Base-by-base conservation (phyloP, 352 stramenopile genomes). In the Phytopythium oedochilum region DNA sequence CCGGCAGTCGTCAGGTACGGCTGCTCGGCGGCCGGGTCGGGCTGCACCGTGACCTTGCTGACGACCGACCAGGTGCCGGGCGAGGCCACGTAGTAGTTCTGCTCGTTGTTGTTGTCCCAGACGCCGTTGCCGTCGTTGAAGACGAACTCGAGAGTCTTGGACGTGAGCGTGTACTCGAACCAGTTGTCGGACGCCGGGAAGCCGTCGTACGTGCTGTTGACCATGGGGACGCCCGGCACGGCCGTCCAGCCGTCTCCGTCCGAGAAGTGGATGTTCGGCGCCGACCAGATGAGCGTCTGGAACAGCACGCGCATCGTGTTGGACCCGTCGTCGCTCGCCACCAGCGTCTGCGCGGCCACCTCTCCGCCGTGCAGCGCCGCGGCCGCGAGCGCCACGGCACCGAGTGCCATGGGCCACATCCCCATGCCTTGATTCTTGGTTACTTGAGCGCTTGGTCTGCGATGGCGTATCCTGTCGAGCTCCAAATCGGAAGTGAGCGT, bases 81-180 rank as follows among this genome's bases (percentile, higher is more conserved):
- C 25, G 53, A 64, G 34, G 63, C 53, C 43, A 74, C 61, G 26
- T 64, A 54, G 60, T 75, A 80, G 68, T 77, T 77, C 44, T 66
- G 54, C 49, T 62, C 70, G 45, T 62, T 40, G 60, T 77, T 77
- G 68, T 77, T 77, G 59, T 80, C 66, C 70, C 70, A 78, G 26
- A 63, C 39, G 14, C 64, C 64, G 59, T 68, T 65, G 61, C 65
- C 62, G 60, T 77, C 63, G 60, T 80, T 80, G 63, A 75, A 78
- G 22, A 78, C 70, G 44, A 78, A 75, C 64, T 78, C 63, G 26
- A 73, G 61, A 48, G 70, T 57, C 26, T 38, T 49, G 18, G 70
- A 54, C 59, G 64, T 57, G 59, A 78, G 47, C 18, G 40, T 44
- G 64, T 75, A 70, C 63, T 75, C 46, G 48, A 68, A 75, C 70